Base-by-base conservation (phyloP, 192 early-diverging fungal species). In the Helicostylum pulchrum region DNA sequence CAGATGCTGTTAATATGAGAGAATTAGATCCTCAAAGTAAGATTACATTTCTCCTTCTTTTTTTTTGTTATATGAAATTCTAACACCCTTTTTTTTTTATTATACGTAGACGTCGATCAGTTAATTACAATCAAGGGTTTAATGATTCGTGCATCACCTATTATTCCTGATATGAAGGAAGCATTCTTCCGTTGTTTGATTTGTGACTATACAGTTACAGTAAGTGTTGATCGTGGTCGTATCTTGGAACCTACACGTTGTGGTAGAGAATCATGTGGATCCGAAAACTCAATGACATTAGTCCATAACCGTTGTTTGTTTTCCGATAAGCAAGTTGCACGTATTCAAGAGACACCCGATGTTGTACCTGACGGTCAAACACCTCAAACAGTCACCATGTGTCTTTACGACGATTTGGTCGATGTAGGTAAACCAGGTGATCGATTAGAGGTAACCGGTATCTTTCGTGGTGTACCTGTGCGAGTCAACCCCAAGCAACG, bases 311-410 rank as follows among this genome's bases (percentile, higher is more conserved):
- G 95, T n/a, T 95, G 93, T 71, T 64, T 76, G 14, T 99, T 96
- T 64, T 84, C 90, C 1, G 92, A 98, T 75, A 98, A 94, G 74
- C 97, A 99, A 80, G 83, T 98, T 32, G 86, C 85, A 58, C 75
- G 92, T 39, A 82, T 99, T 75, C 96, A 99, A 70, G 96, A 99
- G 77, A 99, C 94, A 43, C 96, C 94, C 60, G 91, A 93, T 77
- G 78, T 83, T 26, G 94, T 96, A 45, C 96, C 96, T 23, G 96
- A 97, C 62, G 96, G 96, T 34, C 94, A 99, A 74, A 99, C 96
- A 9, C 96, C 96, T n/a, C 93, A 99, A 71, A 93, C 93, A 11
- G 93, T 98, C 7, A 88, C 95, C 0, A 62, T 99, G 67, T 90
- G 86, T 56, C 72, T 93, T 67, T 94, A 96, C 71, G 94, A 99